Base-by-base conservation (phyloP, 257 asterid species). In the Solanum boliviense region DNA sequence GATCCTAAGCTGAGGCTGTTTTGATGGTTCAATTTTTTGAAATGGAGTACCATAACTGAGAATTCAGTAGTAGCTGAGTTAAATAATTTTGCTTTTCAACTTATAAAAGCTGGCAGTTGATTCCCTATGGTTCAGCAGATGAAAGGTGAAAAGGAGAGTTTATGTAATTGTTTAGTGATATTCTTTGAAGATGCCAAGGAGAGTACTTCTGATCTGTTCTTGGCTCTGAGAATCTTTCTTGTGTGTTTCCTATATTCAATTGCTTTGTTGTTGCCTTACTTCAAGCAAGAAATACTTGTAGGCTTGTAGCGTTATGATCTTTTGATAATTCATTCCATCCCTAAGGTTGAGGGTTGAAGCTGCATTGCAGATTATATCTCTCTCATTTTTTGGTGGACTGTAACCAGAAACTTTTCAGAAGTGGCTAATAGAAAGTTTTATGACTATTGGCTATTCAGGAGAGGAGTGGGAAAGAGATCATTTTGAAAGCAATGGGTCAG, bases 401-500 rank as follows among this genome's bases (percentile, higher is more conserved):
- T 79, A 35, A 75, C 56, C 32, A 38, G 56, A 73, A 34, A 20
- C 81, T 73, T 73, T 9, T 34, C 46, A 20, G 29, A 73, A 36
- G 44, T 48, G 86, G 86, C 86, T 82, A 48, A 82, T 2, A 48
- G 44, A 20, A 48, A 48, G 27, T 82, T 48, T 20, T 31, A 48
- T 82, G 86, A 29, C 44, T 46, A 25, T 29, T 31, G 41, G 20
- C 68, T 67, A 18, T 90, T 56, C 90, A 96, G 99, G 99, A 96
- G 92, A 91, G 94, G 89, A 93, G 76, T 88, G 96, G 91, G n/a
- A 91, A 82, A 87, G 98, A 96, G 92, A 95, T 95, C 88, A 98
- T 95, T 86, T 90, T 96, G 92, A 96, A 95, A 92, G 99, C 98
- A 86, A 96, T 95, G 99, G 99, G 99, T 13, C 98, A 94, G 90